Percentiles rank a stretch among this genome's conserved stretches.
Evolutionary conservation across 2,329 filamentous ascomycete species (phyloP).

Genomic region (Hypomyces rosellus): DNA sequence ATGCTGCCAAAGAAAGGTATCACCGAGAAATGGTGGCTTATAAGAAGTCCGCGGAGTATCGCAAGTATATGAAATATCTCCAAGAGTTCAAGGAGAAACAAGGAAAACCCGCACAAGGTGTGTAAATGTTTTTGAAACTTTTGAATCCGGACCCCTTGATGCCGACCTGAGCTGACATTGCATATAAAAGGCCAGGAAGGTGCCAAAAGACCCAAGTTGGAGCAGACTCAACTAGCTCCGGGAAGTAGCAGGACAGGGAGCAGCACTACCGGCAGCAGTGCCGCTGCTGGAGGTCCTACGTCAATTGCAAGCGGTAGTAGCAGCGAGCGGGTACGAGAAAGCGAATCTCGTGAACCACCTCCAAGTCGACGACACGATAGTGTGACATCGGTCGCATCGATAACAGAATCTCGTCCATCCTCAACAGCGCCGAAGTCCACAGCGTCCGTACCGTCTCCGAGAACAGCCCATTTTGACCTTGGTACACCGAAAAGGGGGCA

Average conservation of each 20-base stretch:
- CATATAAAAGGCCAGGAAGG: slow-evolving; percentile 28
- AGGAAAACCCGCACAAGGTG: slow-evolving; percentile 50
- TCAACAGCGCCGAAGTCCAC: slow-evolving; percentile 31
- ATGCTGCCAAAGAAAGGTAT: slow-evolving; percentile 69
- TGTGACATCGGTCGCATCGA: slow-evolving; percentile 41
- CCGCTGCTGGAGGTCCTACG: slow-evolving; percentile 29
- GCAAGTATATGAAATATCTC: slow-evolving; percentile 64
- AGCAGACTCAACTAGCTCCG: slow-evolving; percentile 29
- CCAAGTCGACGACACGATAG: slow-evolving; percentile 41
- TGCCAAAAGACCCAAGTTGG: slow-evolving; percentile 43
- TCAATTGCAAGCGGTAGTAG: slow-evolving; percentile 39
- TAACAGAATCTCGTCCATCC: slow-evolving; percentile 40
- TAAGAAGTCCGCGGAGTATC: slow-evolving; percentile 67
- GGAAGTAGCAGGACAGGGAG: slow-evolving; percentile 24
- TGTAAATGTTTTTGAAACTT: slow-evolving; percentile 10
- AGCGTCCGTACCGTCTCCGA: slow-evolving; percentile 39
- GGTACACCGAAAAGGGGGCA: slow-evolving; percentile 22
- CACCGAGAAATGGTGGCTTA: slow-evolving; percentile 67
- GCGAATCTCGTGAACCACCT: slow-evolving; percentile 45
- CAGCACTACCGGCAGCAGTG: slow-evolving; percentile 29
- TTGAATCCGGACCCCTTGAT: no score
- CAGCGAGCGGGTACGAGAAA: slow-evolving; percentile 41
- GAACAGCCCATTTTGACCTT: slow-evolving; percentile 29
- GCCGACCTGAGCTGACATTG: slow-evolving; percentile 8
- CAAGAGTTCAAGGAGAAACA: slow-evolving; percentile 74